Evolutionary conservation across 805 yeast species (phyloP), one percentile per base, ranked within the genome.

Genomic region (Starmerella khaoyaiensis): DNA sequence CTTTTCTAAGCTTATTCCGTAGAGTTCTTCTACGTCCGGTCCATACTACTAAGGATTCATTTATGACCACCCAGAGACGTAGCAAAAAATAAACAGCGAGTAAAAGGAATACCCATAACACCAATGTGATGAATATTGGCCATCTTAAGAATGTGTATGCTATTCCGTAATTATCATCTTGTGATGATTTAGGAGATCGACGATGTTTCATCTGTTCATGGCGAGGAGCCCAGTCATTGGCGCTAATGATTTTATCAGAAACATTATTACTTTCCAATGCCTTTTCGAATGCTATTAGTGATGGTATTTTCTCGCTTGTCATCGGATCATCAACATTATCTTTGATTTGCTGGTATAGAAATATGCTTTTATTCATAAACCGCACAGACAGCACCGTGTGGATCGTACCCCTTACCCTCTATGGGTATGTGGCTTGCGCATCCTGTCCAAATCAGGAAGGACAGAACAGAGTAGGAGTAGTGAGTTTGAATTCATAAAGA

Each of bases 41-140:
- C 75, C 79, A 74, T 2, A 76, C 68, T 41, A 74, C 56, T 21
- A 66, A 50, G 37, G 68, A 64, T 51, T 79, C 93, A 53, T 69
- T 72, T 2, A 73, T 54, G 1, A 79, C 70, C 22, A 79, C 82
- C 47, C 72, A 71, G 3, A 70, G 47, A 31, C 93, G 58, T 2
- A 79, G 64, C 1, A 64, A 24, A 4, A 70, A 54, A 53, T 79
- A 79, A 0, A 68, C 31, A 0, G 63, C 19, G 19, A 72, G 63
- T 10, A 79, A 58, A 3, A 74, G 40, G 0, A 51, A 25, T 1
- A 76, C 61, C 83, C 86, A 79, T 12, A 59, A 22, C 2, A 68
- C 45, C 1, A 74, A 69, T 14, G 69, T 56, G 0, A 69, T 32
- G 37, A 79, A 58, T 3, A 77, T 55, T 0, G 90, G 93, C 69